Conservation (phyloP, 2,329 filamentous ascomycete genomes). For the Exophiala alcalophila region DNA sequence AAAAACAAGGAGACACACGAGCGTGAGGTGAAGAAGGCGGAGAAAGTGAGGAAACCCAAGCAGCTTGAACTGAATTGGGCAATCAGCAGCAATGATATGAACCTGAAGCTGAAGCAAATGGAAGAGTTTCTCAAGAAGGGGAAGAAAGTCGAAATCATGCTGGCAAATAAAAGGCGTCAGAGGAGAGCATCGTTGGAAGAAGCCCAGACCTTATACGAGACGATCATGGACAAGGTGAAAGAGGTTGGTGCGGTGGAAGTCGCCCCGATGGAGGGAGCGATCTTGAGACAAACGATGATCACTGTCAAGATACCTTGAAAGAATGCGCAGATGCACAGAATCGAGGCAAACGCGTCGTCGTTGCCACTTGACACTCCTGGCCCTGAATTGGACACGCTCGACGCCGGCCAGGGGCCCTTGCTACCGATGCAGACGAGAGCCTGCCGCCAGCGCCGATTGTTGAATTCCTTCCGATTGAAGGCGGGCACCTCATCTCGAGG, state of each 20-base stretch:
- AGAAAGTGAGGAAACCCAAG: constrained; percentile 52
- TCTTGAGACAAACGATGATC: constrained; percentile 34
- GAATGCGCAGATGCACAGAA: background rate
- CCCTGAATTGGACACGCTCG: too few species aligned
- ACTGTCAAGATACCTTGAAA: constrained; percentile 23
- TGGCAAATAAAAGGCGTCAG: constrained; percentile 66
- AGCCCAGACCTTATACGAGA: constrained; percentile 56
- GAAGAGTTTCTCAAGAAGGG: constrained; percentile 70
- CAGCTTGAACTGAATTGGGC: constrained; percentile 89
- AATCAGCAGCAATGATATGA: constrained; percentile 71
- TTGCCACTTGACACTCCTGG: too few species aligned
- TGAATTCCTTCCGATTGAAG: too few species aligned
- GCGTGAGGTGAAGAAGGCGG: constrained; percentile 40
- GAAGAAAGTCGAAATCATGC: constrained; percentile 67
- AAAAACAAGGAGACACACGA: constrained; percentile 35
- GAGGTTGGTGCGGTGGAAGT: constrained; percentile 43
- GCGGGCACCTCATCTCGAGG: too few species aligned
- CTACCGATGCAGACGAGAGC: too few species aligned
- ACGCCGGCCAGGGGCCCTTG: too few species aligned
- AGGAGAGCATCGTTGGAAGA: constrained; percentile 60
- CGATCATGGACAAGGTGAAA: constrained; percentile 46
- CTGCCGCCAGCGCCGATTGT: too few species aligned
- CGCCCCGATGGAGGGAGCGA: constrained; percentile 42
- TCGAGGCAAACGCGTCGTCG: background rate
- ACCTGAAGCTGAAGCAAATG: constrained; percentile 66